Evolutionary conservation across 1,139 yeast species (phyloP), one percentile per base, ranked within the genome.

Genomic region (Blastobotrys illinoisensis): DNA sequence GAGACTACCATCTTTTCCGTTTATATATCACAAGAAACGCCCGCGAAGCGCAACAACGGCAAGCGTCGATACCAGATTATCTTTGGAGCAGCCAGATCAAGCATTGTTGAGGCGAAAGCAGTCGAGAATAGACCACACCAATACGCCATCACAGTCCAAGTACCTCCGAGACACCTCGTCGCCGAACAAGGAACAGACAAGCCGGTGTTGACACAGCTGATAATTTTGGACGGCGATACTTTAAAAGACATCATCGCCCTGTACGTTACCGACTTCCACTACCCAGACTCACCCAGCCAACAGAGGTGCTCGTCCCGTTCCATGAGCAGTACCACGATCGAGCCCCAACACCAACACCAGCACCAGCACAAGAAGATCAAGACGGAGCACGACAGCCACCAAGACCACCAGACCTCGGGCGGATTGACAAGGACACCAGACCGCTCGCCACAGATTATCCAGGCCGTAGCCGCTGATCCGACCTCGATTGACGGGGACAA

Each of bases 101-200:
- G 47, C 32, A 40, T 46, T 18, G 50, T 43, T 9, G 46, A 20
- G 21, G 51, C 52, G 6, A 26, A n/a, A 7, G 46, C 48, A 21
- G 47, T 50, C 13, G 44, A 44, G 26, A 50, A 53, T 44, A 32
- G 13, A 16, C 55, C 55, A 18, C 43, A 53, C 26, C 51, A 62
- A 46, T 59, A 49, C 50, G 46, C 53, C 9, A 52, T 62, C 16
- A 53, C 58, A 13, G 55, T 55, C 9, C 57, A 58, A 44, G 62
- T 62, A 20, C 65, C 65, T 24, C 46, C 58, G n/a, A 47, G 54
- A 46, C 50, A 51, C 26, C 36, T 55, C 19, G 57, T 61, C 4
- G 62, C 52, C 18, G 54, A 46, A 9, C 44, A 47, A 6, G 18
- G 19, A 13, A 40, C 53, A 28, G 28, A 20, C 44, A 14, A 20